Conservation (phyloP, 345 rosid species). For the Salix dunnii region DNA sequence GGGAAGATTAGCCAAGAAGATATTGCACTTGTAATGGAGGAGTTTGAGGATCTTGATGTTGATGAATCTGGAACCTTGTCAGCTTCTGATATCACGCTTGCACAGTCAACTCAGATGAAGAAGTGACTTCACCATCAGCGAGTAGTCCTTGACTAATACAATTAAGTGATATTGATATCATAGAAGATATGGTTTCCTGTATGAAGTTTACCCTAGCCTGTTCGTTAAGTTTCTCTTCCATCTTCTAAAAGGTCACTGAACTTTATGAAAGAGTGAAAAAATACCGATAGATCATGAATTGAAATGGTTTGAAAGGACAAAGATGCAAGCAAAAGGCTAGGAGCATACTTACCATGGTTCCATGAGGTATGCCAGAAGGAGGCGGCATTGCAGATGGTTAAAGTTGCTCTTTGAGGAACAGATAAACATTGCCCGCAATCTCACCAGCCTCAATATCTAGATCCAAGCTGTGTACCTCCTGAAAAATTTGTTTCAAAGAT, state of each 20-base stretch:
- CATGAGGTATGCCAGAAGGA: conserved; percentile 68
- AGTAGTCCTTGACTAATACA: not conserved
- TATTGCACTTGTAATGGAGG: conserved; percentile 49
- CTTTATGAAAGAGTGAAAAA: too few relatives aligned
- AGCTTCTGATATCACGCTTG: conserved; percentile 31
- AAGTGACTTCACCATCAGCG: conserved; percentile 9
- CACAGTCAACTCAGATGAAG: conserved; percentile 27
- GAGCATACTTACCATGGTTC: conserved; percentile 74
- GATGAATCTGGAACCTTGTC: conserved; percentile 56
- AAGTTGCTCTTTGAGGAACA: conserved; percentile 83
- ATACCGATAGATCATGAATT: too few relatives aligned
- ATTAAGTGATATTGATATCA: not conserved
- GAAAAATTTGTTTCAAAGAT: conserved; percentile 31
- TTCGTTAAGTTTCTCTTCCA: not conserved
- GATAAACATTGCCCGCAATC: conserved; percentile 72
- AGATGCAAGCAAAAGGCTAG: conserved; percentile 1
- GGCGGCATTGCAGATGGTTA: conserved; percentile 48
- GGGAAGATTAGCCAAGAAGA: conserved; percentile 81
- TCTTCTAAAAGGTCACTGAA: not conserved
- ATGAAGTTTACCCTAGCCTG: not conserved
- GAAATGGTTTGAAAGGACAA: not conserved
- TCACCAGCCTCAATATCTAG: conserved; percentile 58
- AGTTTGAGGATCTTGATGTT: conserved; percentile 67
- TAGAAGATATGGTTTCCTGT: not conserved
- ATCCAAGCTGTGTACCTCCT: conserved; percentile 72